phyloP scores from a whole-genome alignment of 441 rosid species.

The Corymbia citriodora region DNA sequence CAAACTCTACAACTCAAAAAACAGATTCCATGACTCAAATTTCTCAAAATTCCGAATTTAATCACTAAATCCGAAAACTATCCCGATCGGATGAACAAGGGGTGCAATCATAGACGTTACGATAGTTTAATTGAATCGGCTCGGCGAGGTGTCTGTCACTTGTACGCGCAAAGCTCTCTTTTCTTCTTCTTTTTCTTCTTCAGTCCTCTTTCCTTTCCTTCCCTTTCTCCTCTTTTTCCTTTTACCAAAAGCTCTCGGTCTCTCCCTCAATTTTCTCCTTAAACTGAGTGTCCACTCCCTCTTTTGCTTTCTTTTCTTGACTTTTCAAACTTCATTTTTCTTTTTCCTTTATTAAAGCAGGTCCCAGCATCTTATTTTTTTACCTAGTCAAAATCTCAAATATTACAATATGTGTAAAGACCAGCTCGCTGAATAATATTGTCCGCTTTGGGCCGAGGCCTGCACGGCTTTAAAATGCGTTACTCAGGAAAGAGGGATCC shows the following conservation, averaged over 20 bases:
- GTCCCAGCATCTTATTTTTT: not conserved
- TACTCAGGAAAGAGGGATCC: too few species aligned
- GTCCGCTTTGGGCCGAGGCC: too few species aligned
- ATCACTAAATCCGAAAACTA: too few species aligned
- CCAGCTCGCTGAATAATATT: too few species aligned
- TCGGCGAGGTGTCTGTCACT: accelerated
- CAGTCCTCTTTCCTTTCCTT: not conserved
- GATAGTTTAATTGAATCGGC: accelerated
- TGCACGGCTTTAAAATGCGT: too few species aligned
- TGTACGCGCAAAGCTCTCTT: too few species aligned
- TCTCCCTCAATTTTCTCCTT: not conserved
- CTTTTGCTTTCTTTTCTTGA: not conserved
- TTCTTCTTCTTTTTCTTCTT: accelerated
- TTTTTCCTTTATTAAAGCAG: not conserved
- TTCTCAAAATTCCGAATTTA: too few species aligned
- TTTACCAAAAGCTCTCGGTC: not conserved
- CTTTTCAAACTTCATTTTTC: not conserved
- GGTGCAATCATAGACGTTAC: accelerated
- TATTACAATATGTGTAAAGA: too few species aligned
- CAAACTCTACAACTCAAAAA: too few species aligned
- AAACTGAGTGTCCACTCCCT: not conserved
- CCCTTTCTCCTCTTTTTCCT: not conserved
- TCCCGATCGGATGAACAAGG: accelerated
- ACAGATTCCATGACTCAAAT: too few species aligned
- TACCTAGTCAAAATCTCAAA: not conserved